Conservation (phyloP, 768 basidiomycete genomes). For the Collybia sordida region DNA sequence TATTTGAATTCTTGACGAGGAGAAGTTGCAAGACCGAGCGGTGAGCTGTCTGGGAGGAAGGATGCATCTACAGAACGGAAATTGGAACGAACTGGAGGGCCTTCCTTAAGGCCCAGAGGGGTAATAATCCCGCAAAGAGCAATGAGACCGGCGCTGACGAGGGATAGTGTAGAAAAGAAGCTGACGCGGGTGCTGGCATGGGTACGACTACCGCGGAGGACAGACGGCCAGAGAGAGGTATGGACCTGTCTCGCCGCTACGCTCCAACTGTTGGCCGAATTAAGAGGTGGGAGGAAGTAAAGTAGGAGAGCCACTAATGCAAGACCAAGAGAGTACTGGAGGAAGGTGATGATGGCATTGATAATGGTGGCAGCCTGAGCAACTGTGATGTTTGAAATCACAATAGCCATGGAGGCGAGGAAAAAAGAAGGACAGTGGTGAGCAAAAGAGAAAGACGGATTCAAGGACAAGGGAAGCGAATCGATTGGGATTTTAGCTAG, state of each 20-base stretch:
- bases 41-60: slow-evolving; percentile 16
- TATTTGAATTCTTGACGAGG: slow-evolving; percentile 7
- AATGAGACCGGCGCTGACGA: slow-evolving; percentile 13
- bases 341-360: slow-evolving; percentile 17
- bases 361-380: slow-evolving; percentile 21
- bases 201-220: slow-evolving; percentile 9
- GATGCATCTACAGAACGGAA: slow-evolving; percentile 3
- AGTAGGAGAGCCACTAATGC: slow-evolving; percentile 19
- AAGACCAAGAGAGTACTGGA: slow-evolving; percentile 19
- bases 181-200: slow-evolving; percentile 5
- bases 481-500: too few species aligned
- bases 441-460: too few species aligned
- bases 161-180: slow-evolving; percentile 13
- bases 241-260: slow-evolving; percentile 17
- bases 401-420: too few species aligned
- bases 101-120: slow-evolving; percentile 18
- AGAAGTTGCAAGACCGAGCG: slow-evolving; percentile 6
- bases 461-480: too few species aligned
- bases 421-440: too few species aligned
- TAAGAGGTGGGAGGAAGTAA: slow-evolving; percentile 13
- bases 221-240: slow-evolving; percentile 17
- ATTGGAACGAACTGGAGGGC: slow-evolving; percentile 6
- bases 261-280: slow-evolving; percentile 21
- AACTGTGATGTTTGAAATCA: slow-evolving; percentile 16
- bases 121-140: slow-evolving; percentile 17